Percentiles rank a stretch among this genome's conserved stretches.
phyloP scores from a whole-genome alignment of 495 filamentous ascomycete genomes.

The Hypoxylon fuscum region DNA sequence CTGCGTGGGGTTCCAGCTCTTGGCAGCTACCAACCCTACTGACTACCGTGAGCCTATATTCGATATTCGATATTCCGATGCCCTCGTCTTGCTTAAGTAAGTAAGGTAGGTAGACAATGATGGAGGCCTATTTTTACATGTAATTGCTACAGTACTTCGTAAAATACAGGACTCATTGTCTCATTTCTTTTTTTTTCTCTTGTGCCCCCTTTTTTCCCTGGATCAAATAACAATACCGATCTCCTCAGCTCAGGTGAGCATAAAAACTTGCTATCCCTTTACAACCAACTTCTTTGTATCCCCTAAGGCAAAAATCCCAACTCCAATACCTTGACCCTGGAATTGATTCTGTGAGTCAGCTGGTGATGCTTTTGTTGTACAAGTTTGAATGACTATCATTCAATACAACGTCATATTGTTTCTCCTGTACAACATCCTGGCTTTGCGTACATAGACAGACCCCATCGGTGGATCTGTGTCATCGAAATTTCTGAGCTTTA shows the following conservation, averaged over 20 bases:
- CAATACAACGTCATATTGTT: slow-evolving; percentile 17
- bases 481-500: background rate
- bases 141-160: too few relatives aligned
- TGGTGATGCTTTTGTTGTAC: slow-evolving; percentile 22
- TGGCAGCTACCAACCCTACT: too few relatives aligned
- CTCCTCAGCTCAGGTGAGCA: background rate
- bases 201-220: background rate
- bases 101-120: too few relatives aligned
- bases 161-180: too few relatives aligned
- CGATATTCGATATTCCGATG: too few relatives aligned
- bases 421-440: slow-evolving; percentile 6
- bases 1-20: slow-evolving; percentile 23
- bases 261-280: background rate
- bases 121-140: too few relatives aligned
- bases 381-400: slow-evolving; percentile 13
- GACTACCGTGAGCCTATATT: too few relatives aligned
- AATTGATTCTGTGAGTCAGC: slow-evolving; percentile 7
- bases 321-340: background rate
- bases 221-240: background rate
- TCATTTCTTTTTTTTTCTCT: background rate
- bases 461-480: slow-evolving; percentile 10
- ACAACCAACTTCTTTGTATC: slow-evolving; percentile 5
- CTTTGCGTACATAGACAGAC: background rate
- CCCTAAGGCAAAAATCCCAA: slow-evolving; percentile 3
- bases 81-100: too few relatives aligned